A percentile compares a stretch with the other conserved stretches of the same genome.
Conservation (phyloP, 495 filamentous ascomycete genomes). For the Aspergillus leporis region DNA sequence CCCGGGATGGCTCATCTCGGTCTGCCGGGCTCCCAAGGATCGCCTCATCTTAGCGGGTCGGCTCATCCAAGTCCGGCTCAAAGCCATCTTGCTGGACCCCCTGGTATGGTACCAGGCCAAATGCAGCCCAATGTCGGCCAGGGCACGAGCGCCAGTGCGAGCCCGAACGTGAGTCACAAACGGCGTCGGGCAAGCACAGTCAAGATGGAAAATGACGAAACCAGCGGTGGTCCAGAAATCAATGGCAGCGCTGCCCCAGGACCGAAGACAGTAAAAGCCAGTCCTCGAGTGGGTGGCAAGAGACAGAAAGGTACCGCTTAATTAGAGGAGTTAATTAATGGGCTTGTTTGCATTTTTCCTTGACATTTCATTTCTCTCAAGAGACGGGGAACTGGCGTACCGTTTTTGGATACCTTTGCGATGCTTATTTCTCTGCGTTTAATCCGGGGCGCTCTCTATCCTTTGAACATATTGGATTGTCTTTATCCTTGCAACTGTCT, state of each 20-base stretch:
- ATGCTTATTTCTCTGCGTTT: conserved; percentile 26
- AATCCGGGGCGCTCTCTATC: conserved; percentile 21
- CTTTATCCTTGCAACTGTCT: conserved; percentile 22
- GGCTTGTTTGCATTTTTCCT: conserved; percentile 17
- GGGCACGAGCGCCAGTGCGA: conserved; percentile 79
- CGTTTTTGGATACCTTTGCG: conserved; percentile 32
- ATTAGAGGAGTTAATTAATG: conserved; percentile 13
- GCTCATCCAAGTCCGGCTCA: conserved; percentile 50
- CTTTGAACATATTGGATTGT: conserved; percentile 26
- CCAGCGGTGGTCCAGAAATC: conserved; percentile 41
- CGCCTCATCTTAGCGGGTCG: conserved; percentile 45
- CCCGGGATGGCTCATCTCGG: conserved; percentile 52
- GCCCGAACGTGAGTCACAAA: conserved; percentile 77
- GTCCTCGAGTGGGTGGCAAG: conserved; percentile 54
- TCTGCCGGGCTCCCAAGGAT: conserved; percentile 45
- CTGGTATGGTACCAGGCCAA: conserved; percentile 72
- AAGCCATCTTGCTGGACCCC: conserved; percentile 41
- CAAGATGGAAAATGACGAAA: conserved; percentile 70
- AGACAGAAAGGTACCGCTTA: conserved; percentile 52
- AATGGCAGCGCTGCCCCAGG: conserved; percentile 47
- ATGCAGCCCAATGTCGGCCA: conserved; percentile 59
- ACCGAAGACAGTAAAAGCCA: conserved; percentile 55
- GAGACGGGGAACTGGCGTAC: conserved; percentile 38
- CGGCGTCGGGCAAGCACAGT: conserved; percentile 74
- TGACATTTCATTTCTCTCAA: conserved; percentile 25